phyloP scores from a whole-genome alignment of 257 asterid species.

The Agastache rugosa region DNA sequence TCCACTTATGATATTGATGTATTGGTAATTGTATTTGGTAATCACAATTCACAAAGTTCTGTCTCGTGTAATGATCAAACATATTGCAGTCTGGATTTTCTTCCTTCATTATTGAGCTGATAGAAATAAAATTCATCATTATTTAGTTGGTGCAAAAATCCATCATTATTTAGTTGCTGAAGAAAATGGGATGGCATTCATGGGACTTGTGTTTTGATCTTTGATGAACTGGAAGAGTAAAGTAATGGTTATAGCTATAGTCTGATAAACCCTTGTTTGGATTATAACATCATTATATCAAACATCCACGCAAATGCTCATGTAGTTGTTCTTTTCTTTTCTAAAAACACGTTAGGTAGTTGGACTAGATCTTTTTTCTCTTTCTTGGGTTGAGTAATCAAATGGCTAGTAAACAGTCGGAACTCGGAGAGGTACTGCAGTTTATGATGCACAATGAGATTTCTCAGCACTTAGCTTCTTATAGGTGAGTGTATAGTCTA shows the following conservation, averaged over 20 bases:
- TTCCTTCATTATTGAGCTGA: slow-evolving; percentile 1
- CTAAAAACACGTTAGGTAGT: neutral
- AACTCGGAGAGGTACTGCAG: neutral
- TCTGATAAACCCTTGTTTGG: slow-evolving; percentile 1
- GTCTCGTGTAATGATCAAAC: neutral
- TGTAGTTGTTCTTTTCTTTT: neutral
- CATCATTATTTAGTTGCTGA: neutral
- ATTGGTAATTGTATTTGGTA: neutral
- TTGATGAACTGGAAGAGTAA: neutral
- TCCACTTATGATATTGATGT: slow-evolving; percentile 1
- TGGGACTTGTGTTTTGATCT: slow-evolving; percentile 20
- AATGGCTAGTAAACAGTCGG: neutral
- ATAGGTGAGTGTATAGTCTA: neutral
- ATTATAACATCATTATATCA: neutral
- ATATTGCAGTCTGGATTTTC: slow-evolving; percentile 4
- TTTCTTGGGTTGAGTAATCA: neutral
- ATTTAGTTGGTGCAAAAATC: neutral
- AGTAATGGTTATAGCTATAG: neutral
- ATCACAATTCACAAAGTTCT: slow-evolving; percentile 4
- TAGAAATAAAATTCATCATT: neutral
- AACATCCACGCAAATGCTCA: neutral
- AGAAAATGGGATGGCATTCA: slow-evolving; percentile 13
- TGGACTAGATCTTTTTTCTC: neutral
- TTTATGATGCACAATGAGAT: neutral
- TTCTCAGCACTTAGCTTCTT: neutral